phyloP scores from a whole-genome alignment of 1,139 yeast genomes.

The Dujonia santamariae region DNA sequence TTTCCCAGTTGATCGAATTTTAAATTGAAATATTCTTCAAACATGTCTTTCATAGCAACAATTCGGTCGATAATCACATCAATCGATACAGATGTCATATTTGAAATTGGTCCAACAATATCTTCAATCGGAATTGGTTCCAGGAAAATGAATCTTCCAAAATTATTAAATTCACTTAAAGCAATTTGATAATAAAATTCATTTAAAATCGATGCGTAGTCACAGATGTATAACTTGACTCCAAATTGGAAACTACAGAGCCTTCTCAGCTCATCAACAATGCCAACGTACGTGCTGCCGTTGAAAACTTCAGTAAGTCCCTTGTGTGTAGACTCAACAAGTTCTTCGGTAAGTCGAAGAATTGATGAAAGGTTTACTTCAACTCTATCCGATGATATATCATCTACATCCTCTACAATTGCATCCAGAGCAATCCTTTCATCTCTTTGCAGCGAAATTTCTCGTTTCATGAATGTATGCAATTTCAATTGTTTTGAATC shows the following conservation, averaged over 20 bases:
- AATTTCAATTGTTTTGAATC: conserved; percentile 68
- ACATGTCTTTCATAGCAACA: conserved; percentile 66
- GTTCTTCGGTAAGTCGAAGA: conserved; percentile 46
- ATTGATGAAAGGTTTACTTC: conserved; percentile 60
- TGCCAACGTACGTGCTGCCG: conserved; percentile 74
- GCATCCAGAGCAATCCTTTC: conserved; percentile 4
- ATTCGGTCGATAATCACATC: conserved; percentile 24
- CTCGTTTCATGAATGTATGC: conserved; percentile 1
- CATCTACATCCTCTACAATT: conserved; percentile 9
- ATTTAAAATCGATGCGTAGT: conserved; percentile 66
- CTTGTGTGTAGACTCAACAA: conserved; percentile 45
- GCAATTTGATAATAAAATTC: conserved; percentile 83
- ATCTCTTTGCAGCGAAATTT: neutral
- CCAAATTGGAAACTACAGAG: conserved; percentile 82
- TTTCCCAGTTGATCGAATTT: conserved; percentile 26
- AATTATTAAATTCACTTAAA: conserved; percentile 75
- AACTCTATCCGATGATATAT: conserved; percentile 17
- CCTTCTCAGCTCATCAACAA: conserved; percentile 69
- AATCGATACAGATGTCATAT: conserved; percentile 11
- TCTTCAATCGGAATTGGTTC: conserved; percentile 31
- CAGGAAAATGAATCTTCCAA: conserved; percentile 57
- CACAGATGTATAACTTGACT: conserved; percentile 72
- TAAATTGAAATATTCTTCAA: conserved; percentile 72
- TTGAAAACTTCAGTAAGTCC: conserved; percentile 66
- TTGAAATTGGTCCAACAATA: conserved; percentile 25